phyloP scores from a whole-genome alignment of 2,329 filamentous ascomycete genomes.

The Zymoseptoria crescenta region DNA sequence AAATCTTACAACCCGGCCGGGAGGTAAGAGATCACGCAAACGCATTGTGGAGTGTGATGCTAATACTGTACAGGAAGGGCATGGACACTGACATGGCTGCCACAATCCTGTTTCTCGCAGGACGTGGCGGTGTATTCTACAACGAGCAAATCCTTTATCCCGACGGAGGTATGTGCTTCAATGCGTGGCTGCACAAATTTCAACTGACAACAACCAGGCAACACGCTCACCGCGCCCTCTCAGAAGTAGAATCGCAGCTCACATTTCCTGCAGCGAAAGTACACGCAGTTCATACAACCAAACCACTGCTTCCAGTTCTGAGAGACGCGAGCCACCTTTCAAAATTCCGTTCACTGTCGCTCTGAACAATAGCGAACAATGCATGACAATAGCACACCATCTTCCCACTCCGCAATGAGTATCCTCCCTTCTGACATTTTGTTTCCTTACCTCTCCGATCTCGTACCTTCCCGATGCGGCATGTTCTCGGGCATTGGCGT shows the following conservation, averaged over 20 bases:
- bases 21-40: conserved; percentile 1
- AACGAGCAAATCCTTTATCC: conserved; percentile 48
- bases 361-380: neutral
- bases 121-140: conserved; percentile 44
- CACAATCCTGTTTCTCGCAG: conserved; percentile 44
- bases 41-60: neutral
- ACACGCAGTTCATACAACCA: neutral
- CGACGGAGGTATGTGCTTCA: conserved; percentile 32
- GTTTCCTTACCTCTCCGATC: neutral
- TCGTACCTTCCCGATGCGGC: neutral
- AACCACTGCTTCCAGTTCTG: neutral
- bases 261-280: neutral
- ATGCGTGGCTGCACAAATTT: neutral
- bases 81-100: conserved; percentile 46
- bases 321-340: neutral
- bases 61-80: conserved; percentile 25
- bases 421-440: neutral
- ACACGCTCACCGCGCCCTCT: conserved; percentile 10
- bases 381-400: neutral
- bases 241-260: neutral
- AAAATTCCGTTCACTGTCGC: neutral
- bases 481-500: neutral
- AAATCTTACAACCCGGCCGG: conserved; percentile 39
- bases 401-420: neutral
- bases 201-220: conserved; percentile 6